phyloP scores from a whole-genome alignment of 2,329 filamentous ascomycete genomes.

The Ceratocystis destructans region DNA sequence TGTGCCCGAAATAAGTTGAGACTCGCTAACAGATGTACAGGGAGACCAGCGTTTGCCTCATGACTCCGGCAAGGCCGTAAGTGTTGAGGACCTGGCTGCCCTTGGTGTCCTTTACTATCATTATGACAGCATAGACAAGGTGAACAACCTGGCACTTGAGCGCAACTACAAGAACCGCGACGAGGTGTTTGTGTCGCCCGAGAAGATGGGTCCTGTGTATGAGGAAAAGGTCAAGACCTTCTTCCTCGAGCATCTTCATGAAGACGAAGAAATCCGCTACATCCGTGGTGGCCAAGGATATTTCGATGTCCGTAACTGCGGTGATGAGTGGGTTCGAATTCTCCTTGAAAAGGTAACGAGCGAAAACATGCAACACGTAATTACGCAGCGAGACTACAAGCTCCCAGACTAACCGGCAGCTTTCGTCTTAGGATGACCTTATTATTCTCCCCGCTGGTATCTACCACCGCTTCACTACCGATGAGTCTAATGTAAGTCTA shows the following conservation, averaged over 20 bases:
- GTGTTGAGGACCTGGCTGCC: slow-evolving; percentile 48
- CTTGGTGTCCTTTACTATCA: slow-evolving; percentile 72
- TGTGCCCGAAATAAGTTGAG: neutral
- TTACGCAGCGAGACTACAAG: neutral
- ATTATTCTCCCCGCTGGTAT: slow-evolving; percentile 91
- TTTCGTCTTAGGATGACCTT: slow-evolving; percentile 48
- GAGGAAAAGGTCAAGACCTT: slow-evolving; percentile 89
- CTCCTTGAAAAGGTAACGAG: slow-evolving; percentile 55
- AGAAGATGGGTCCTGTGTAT: slow-evolving; percentile 72
- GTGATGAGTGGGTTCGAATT: slow-evolving; percentile 83
- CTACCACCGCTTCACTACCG: slow-evolving; percentile 94
- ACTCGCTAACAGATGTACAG: slow-evolving; percentile 31
- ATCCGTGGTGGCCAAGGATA: slow-evolving; percentile 78
- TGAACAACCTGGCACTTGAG: slow-evolving; percentile 59
- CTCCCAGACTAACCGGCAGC: neutral
- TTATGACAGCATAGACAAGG: slow-evolving; percentile 48
- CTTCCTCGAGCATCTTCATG: slow-evolving; percentile 90
- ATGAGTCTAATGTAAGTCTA: slow-evolving; percentile 67
- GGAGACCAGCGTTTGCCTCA: slow-evolving; percentile 89
- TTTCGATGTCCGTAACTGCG: slow-evolving; percentile 77
- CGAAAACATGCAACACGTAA: neutral
- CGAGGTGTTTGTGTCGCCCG: slow-evolving; percentile 76
- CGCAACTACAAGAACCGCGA: slow-evolving; percentile 91
- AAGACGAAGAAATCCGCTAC: slow-evolving; percentile 97
- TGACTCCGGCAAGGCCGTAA: slow-evolving; percentile 63